These are phyloP conservation scores for Ascochyta koolunga DNA, from an alignment of 2,329 filamentous ascomycete species.

Conservation along the genomic window DNA sequence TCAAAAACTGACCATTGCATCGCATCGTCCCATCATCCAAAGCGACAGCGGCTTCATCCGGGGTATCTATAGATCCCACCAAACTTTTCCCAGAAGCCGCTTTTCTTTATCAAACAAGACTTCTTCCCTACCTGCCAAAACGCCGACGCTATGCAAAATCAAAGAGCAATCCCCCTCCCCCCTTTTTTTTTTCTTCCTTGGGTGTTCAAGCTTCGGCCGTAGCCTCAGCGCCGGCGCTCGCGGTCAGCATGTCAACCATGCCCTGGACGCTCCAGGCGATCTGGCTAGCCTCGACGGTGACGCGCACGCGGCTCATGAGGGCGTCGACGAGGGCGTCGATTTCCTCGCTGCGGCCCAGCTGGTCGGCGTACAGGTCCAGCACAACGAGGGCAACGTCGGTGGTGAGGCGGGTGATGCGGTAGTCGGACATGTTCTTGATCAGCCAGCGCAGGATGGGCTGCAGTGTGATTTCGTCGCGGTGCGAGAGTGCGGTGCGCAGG, in stretches of 20 bases:
- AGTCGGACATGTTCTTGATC: conserved; percentile 78
- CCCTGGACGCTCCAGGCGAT: conserved; percentile 80
- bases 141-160: conserved; percentile 47
- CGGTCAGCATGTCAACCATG: conserved; percentile 82
- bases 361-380: conserved; percentile 85
- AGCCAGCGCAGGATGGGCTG: conserved; percentile 86
- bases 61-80: too few relatives aligned
- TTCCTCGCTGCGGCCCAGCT: conserved; percentile 74
- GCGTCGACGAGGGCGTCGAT: conserved; percentile 73
- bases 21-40: too few relatives aligned
- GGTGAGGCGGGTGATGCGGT: conserved; percentile 78
- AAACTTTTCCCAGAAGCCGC: too few relatives aligned
- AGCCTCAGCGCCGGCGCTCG: conserved; percentile 55
- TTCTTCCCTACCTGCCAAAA: conserved; percentile 11
- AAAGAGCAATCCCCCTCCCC: background rate
- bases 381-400: conserved; percentile 83
- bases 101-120: too few relatives aligned
- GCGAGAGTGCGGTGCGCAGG: conserved; percentile 77
- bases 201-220: conserved; percentile 19
- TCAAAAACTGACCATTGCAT: too few relatives aligned
- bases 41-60: too few relatives aligned
- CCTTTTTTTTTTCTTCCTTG: too few relatives aligned
- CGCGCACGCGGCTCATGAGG: conserved; percentile 72
- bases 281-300: conserved; percentile 83
- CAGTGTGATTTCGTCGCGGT: conserved; percentile 80